A percentile compares a stretch with the other conserved stretches of the same genome.
These are phyloP conservation scores for Dryas integrifolia DNA, from an alignment of 331 rosid species.

Conservation along the genomic window DNA sequence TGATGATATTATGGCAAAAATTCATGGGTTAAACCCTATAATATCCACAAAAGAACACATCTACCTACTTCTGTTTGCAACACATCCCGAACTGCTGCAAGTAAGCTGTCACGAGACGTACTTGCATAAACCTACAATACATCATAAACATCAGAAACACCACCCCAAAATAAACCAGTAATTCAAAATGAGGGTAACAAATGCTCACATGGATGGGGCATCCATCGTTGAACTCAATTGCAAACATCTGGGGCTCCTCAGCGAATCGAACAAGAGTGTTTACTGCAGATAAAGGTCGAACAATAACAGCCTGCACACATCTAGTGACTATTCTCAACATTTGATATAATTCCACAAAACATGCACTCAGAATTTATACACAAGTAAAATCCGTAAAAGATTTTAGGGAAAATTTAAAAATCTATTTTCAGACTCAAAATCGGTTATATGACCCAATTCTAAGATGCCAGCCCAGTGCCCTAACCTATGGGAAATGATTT, in stretches of 20 bases:
- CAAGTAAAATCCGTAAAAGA: background rate
- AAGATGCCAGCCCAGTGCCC: background rate
- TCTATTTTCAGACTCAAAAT: background rate
- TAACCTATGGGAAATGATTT: background rate
- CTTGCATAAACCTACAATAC: constrained; percentile 88
- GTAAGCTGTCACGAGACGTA: constrained; percentile 95
- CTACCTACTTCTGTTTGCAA: constrained; percentile 98
- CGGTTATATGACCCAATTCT: background rate
- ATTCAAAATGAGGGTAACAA: constrained; percentile 26
- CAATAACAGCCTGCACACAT: constrained; percentile 97
- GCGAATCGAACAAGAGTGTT: constrained; percentile 91
- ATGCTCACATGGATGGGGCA: constrained; percentile 90
- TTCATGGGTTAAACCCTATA: constrained; percentile 25
- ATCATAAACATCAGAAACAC: constrained; percentile 45
- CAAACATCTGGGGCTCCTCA: constrained; percentile 99
- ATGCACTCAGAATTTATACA: constrained; percentile 13
- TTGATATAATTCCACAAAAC: constrained; percentile 40
- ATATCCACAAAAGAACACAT: constrained; percentile 42
- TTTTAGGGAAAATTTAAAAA: background rate
- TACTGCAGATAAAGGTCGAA: constrained; percentile 94
- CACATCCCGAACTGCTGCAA: constrained; percentile 87
- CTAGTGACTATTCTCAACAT: constrained; percentile 71
- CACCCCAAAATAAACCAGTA: constrained; percentile 20
- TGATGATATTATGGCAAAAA: constrained; percentile 12
- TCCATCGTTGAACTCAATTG: constrained; percentile 93